These are phyloP conservation scores for Candida morakotiae DNA, from an alignment of 805 yeast genomes.

Conservation along the genomic window DNA sequence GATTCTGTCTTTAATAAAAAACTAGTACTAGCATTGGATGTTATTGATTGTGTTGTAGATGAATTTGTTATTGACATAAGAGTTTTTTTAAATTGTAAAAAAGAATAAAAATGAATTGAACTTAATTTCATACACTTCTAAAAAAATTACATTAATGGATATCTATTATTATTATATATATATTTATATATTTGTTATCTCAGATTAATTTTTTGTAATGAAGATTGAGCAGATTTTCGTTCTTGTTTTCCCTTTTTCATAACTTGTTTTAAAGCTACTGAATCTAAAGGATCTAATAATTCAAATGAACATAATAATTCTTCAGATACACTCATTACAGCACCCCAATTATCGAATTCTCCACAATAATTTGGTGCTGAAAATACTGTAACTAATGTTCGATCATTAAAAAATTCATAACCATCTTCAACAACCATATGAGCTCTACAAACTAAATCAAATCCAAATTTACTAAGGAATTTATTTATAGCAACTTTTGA, in stretches of 20 bases:
- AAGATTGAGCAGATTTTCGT: constrained; percentile 52
- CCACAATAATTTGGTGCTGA: constrained; percentile 85
- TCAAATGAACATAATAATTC: constrained; percentile 92
- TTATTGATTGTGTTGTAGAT: too few relatives aligned
- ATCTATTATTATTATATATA: too few relatives aligned
- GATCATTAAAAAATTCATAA: constrained; percentile 73
- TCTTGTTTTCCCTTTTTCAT: constrained; percentile 93
- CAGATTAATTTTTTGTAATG: constrained; percentile 9
- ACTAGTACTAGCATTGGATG: too few relatives aligned
- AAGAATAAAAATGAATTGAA: background rate
- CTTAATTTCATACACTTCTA: too few relatives aligned
- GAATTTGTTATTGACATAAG: too few relatives aligned
- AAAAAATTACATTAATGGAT: too few relatives aligned
- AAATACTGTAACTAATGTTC: constrained; percentile 74
- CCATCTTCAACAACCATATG: constrained; percentile 92
- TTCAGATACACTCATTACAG: constrained; percentile 94
- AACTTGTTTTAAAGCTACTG: constrained; percentile 87
- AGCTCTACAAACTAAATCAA: constrained; percentile 79
- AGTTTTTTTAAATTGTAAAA: too few relatives aligned
- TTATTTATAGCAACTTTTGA: constrained; percentile 77
- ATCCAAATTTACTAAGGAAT: constrained; percentile 67
- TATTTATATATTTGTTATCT: background rate
- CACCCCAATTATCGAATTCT: constrained; percentile 80
- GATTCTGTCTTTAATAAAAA: constrained; percentile 26
- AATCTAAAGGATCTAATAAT: constrained; percentile 87